Percentiles rank a stretch among this genome's conserved stretches.
phyloP scores from a whole-genome alignment of 2,329 filamentous ascomycete species.

The Alternaria conjuncta region DNA sequence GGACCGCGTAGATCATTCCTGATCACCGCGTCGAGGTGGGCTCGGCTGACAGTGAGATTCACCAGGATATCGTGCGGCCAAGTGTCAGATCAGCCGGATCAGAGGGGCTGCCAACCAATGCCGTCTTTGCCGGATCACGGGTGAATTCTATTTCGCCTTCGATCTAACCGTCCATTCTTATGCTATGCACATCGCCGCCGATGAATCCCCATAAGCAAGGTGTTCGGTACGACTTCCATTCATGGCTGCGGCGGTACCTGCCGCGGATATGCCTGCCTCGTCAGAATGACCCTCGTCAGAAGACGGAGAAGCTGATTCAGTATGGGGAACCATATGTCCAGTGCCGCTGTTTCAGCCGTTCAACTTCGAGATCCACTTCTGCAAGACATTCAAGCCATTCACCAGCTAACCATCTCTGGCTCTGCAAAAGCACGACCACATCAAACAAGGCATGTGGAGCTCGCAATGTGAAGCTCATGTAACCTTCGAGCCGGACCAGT shows the following conservation, averaged over 20 bases:
- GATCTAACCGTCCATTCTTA: slow-evolving; percentile 15
- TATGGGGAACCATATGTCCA: slow-evolving; percentile 12
- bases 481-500: slow-evolving; percentile 16
- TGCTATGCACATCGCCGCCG: slow-evolving; percentile 17
- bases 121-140: slow-evolving; percentile 20
- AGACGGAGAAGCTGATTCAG: slow-evolving; percentile 3
- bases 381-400: slow-evolving; percentile 20
- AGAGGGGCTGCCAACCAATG: slow-evolving; percentile 17
- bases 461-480: slow-evolving; percentile 28
- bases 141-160: slow-evolving; percentile 9
- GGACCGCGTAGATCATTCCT: slow-evolving; percentile 43
- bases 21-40: slow-evolving; percentile 33
- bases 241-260: slow-evolving; percentile 2
- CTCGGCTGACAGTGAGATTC: slow-evolving; percentile 38
- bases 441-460: slow-evolving; percentile 24
- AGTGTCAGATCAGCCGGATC: slow-evolving; percentile 47
- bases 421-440: slow-evolving; percentile 20
- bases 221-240: slow-evolving; percentile 27
- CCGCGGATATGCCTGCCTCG: slow-evolving; percentile 1
- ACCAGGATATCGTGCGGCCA: slow-evolving; percentile 30
- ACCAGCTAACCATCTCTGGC: slow-evolving; percentile 14
- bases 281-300: not conserved
- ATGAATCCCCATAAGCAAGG: slow-evolving; percentile 29
- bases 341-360: slow-evolving; percentile 25
- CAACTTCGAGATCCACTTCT: slow-evolving; percentile 21